Conservation (phyloP, 2,329 filamentous ascomycete species). For the Aspergillus texensis region DNA sequence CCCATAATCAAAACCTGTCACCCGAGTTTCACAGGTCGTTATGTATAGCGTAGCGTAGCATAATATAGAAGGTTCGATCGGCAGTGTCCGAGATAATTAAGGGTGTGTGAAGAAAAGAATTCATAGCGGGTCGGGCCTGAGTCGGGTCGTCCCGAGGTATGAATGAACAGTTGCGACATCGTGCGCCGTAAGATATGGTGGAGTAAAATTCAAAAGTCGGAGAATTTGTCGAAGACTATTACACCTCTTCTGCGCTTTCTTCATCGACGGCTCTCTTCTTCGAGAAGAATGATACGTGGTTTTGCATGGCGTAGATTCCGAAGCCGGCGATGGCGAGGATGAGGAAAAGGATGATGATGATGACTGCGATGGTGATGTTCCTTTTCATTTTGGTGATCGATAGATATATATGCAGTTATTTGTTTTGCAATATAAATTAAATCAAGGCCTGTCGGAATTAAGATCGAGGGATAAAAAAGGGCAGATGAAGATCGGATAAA, state of each 20-base stretch:
- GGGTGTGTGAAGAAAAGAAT: neutral
- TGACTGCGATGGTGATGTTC: slow-evolving; percentile 54
- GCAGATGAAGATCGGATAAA: neutral
- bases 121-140: no score
- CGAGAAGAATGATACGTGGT: slow-evolving; percentile 36
- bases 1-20: neutral
- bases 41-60: no score
- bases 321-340: slow-evolving; percentile 48
- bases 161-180: neutral
- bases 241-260: slow-evolving; percentile 30
- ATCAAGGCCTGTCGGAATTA: neutral
- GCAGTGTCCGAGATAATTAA: neutral
- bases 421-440: neutral
- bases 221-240: neutral
- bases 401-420: neutral
- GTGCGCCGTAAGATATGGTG: neutral
- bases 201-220: neutral
- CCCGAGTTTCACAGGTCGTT: neutral
- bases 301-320: slow-evolving; percentile 38
- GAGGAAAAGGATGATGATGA: slow-evolving; percentile 53
- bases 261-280: slow-evolving; percentile 34
- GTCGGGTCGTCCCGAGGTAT: neutral
- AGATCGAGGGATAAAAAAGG: neutral
- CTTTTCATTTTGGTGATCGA: slow-evolving; percentile 37
- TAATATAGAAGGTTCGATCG: neutral